Conservation (phyloP, 176 grass and related monocot species). For the Puya raimondii region DNA sequence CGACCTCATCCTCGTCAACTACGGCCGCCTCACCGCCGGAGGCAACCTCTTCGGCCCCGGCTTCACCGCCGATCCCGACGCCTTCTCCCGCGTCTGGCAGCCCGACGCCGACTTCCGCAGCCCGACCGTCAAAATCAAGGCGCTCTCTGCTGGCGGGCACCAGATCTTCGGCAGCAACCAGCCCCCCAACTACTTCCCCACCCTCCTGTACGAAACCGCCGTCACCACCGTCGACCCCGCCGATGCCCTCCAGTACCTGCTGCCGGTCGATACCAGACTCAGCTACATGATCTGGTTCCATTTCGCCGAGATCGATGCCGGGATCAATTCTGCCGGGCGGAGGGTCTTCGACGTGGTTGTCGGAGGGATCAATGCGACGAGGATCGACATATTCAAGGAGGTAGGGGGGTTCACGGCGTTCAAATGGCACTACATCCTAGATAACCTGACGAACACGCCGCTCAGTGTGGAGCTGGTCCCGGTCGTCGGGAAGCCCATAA, state of each 20-base stretch:
- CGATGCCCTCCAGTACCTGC: constrained; percentile 56
- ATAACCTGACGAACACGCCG: constrained; percentile 55
- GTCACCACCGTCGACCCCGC: constrained; percentile 54
- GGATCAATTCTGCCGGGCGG: constrained; percentile 35
- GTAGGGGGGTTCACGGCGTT: constrained; percentile 88
- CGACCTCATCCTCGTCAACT: constrained; percentile 73
- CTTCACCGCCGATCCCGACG: constrained; percentile 71
- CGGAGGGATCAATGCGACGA: constrained; percentile 42
- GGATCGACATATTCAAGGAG: constrained; percentile 89
- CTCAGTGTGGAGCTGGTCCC: constrained; percentile 67
- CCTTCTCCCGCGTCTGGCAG: constrained; percentile 84
- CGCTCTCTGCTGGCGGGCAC: constrained; percentile 52
- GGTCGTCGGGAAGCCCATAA: constrained; percentile 60
- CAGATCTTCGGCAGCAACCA: constrained; percentile 79
- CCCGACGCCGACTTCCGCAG: constrained; percentile 57
- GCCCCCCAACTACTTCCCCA: constrained; percentile 93
- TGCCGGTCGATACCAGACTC: constrained; percentile 83
- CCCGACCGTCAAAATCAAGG: constrained; percentile 42
- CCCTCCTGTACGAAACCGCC: constrained; percentile 72
- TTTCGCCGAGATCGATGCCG: constrained; percentile 77
- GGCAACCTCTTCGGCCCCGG: constrained; percentile 66
- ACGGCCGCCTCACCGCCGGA: constrained; percentile 74
- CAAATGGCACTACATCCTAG: constrained; percentile 74
- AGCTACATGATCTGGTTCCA: constrained; percentile 97
- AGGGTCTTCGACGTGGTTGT: constrained; percentile 85